Percentiles rank a stretch among this genome's conserved stretches.
Evolutionary conservation across 768 basidiomycete genomes (phyloP).

Genomic region (Ramaria sp.): DNA sequence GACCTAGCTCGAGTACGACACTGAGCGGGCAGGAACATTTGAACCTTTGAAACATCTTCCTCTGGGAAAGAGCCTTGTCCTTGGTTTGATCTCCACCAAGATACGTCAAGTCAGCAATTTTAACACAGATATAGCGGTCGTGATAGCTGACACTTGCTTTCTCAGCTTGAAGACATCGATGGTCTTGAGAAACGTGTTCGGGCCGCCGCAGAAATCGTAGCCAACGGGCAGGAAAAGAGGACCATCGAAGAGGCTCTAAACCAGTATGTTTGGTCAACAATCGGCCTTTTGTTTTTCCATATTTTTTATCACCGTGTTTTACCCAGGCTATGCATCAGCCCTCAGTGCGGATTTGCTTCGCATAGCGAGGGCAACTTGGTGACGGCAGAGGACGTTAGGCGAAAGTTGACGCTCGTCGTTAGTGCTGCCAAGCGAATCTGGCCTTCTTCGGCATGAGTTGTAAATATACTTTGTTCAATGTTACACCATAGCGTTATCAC

Average conservation of each 20-base stretch:
- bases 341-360: slow-evolving; percentile 56
- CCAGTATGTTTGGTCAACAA: slow-evolving; percentile 26
- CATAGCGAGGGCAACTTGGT: slow-evolving; percentile 48
- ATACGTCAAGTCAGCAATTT: slow-evolving; percentile 24
- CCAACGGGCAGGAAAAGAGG: slow-evolving; percentile 30
- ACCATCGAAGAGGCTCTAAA: slow-evolving; percentile 40
- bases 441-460: slow-evolving; percentile 12
- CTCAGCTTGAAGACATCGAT: slow-evolving; percentile 40
- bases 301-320: neutral
- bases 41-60: slow-evolving; percentile 23
- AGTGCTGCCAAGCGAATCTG: slow-evolving; percentile 38
- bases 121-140: neutral
- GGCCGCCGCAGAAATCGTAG: slow-evolving; percentile 41
- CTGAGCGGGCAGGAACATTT: slow-evolving; percentile 44
- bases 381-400: slow-evolving; percentile 36
- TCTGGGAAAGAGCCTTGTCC: slow-evolving; percentile 27
- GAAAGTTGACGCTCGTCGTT: slow-evolving; percentile 35
- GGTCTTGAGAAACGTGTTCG: slow-evolving; percentile 38
- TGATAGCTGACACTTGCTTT: slow-evolving; percentile 4
- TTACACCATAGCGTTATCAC: too few species aligned
- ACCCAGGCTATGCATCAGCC: slow-evolving; percentile 40
- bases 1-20: slow-evolving; percentile 49
- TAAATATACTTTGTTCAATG: too few species aligned
- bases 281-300: neutral
- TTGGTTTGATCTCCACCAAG: slow-evolving; percentile 35